Evolutionary conservation across 139 green algal genomes (phyloP), one percentile per base, ranked within the genome.

Genomic region (Axilococcus clingmanii): DNA sequence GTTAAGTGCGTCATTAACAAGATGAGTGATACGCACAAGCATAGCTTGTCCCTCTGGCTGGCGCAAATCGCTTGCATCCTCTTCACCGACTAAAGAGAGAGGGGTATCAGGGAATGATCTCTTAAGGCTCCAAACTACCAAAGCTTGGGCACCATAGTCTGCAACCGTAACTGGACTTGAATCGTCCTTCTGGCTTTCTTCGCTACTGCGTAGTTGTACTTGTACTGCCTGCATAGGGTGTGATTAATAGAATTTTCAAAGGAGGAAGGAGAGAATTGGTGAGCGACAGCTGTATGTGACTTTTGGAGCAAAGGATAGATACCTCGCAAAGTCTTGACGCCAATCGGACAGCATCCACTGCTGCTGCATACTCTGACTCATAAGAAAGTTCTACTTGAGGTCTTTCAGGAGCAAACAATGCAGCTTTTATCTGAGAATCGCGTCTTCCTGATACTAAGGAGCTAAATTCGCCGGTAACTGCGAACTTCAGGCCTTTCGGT

Each of bases 161-260:
- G 90, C 90, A 4, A 97, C 84, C 3, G 90, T 97, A 0, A 97
- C 90, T 17, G 90, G 90, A 0, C 77, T 90, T 23, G 75, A 70
- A 54, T 97, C 89, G 3, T 72, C 54, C 69, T 97, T 97, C 48
- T 80, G 69, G 2, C 42, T 49, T 15, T 72, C 74, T 54, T 96
- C 85, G 3, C 46, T 54, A 0, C 36, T 29, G 25, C 60, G 69
- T 15, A 94, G 63, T 61, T 80, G 42, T 16, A 58, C 47, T 41
- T 94, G 85, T 3, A 94, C 78, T 15, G 38, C 59, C 78, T 91
- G 66, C 55, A 61, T 1, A n/a, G n/a, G n/a, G n/a, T n/a, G n/a
- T n/a, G n/a, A n/a, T n/a, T n/a, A n/a, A n/a, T n/a, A n/a, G n/a
- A n/a, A n/a, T n/a, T n/a, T n/a, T n/a, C n/a, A n/a, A n/a, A n/a